Conservation (phyloP, 768 basidiomycete genomes). For the Russula sp. region DNA sequence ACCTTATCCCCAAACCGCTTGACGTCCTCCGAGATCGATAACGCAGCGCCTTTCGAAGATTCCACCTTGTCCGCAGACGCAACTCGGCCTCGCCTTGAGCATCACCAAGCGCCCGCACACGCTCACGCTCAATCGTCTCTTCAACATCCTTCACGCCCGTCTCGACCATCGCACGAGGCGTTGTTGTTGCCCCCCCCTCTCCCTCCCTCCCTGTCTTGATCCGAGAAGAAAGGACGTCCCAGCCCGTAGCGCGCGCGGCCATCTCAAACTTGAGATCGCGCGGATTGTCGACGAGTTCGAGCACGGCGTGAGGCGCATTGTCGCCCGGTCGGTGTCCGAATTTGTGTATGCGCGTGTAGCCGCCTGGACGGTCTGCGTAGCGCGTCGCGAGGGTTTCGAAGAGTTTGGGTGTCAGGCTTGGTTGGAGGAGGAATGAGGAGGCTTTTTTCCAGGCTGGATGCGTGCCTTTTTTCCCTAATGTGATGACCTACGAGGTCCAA, state of each 20-base stretch:
- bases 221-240: slow-evolving; percentile 67
- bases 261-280: slow-evolving; percentile 85
- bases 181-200: too few relatives aligned
- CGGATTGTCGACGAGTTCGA: slow-evolving; percentile 95
- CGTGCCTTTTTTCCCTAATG: slow-evolving; percentile 83
- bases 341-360: slow-evolving; percentile 92
- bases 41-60: slow-evolving; percentile 68
- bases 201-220: slow-evolving; percentile 40
- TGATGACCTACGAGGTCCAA: too few relatives aligned
- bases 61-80: slow-evolving; percentile 67
- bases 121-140: slow-evolving; percentile 50
- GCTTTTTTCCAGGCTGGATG: slow-evolving; percentile 68
- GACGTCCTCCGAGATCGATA: slow-evolving; percentile 52
- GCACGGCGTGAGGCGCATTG: slow-evolving; percentile 86
- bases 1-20: slow-evolving; percentile 54
- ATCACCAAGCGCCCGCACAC: slow-evolving; percentile 33
- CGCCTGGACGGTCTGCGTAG: slow-evolving; percentile 80
- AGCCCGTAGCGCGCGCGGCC: slow-evolving; percentile 82
- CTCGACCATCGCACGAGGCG: slow-evolving; percentile 49
- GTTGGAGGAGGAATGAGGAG: slow-evolving; percentile 74
- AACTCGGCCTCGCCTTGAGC: slow-evolving; percentile 43
- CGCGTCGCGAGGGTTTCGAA: slow-evolving; percentile 77
- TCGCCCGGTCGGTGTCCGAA: slow-evolving; percentile 89
- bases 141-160: slow-evolving; percentile 47
- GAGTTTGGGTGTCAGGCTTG: slow-evolving; percentile 71